Evolutionary conservation across 1,139 yeast species (phyloP), one percentile per base, ranked within the genome.

Genomic region (Oligophagozyma castellii): DNA sequence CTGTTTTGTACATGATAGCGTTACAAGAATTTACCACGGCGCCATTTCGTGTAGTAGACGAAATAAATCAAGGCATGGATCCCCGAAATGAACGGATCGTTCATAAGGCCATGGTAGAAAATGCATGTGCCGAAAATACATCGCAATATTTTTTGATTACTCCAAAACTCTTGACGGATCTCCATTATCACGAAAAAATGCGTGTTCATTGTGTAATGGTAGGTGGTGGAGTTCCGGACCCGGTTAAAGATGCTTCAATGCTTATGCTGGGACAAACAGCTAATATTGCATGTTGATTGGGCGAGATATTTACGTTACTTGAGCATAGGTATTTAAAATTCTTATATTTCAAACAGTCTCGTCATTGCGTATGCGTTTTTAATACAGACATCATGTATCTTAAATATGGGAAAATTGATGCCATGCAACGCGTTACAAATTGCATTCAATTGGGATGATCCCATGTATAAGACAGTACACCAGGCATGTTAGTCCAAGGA

Each of bases 31-130:
- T 81, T 34, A 76, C 95, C 0, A 68, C 68, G 23, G 84, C 95
- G 0, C 98, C 98, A 6, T 83, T 92, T 48, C 63, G 96, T 45
- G 89, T 89, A 3, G 95, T 92, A 5, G 99, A 92, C 55, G 99
- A 92, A 59, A 92, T 92, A 39, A 92, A 92, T 53, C 99, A 92
- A 58, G 99, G 98, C 39, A 86, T 92, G 96, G 99, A 92, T 56
- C 83, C 93, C 5, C 70, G 70, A 36, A 89, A 89, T 48, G 98
- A 92, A 54, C 70, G 92, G 38, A 66, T 72, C 58, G 92, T 93
- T 3, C 95, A 89, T 48, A 69, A 72, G 38, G 70, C 81, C 39
- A 75, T 92, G 66, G 95, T 89, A 3, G 73, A 77, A 33, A 74
- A 79, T 26, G 92, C 96, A 0, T 80, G 94, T 47, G 61, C 63